Evolutionary conservation across 306 rosid species (phyloP).

Genomic region (Inga oerstediana): DNA sequence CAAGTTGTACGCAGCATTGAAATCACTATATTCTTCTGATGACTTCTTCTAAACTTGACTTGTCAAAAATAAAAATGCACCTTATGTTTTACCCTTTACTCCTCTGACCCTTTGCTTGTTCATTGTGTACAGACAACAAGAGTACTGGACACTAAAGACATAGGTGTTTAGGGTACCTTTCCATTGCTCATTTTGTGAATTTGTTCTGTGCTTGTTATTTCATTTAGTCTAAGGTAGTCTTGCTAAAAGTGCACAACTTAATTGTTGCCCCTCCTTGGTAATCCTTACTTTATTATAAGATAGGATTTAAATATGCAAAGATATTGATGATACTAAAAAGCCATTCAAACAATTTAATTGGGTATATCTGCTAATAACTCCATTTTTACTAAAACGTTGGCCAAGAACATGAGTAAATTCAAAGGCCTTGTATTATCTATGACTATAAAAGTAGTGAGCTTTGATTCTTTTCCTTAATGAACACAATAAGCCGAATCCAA

Average conservation of each 20-base stretch:
- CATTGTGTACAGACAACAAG: too few relatives aligned
- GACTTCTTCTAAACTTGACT: not conserved
- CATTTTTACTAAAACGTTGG: not conserved
- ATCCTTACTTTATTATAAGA: not conserved
- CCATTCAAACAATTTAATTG: not conserved
- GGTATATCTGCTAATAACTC: not conserved
- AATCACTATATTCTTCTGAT: not conserved
- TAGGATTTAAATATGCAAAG: not conserved
- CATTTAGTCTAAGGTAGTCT: conserved; percentile 1
- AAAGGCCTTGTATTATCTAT: not conserved
- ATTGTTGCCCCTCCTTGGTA: not conserved
- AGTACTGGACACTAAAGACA: too few relatives aligned
- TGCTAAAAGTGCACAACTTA: not conserved
- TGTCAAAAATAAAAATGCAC: not conserved
- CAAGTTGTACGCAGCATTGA: not conserved
- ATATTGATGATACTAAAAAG: not conserved
- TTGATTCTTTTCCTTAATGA: not conserved
- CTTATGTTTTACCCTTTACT: not conserved
- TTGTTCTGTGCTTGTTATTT: not conserved
- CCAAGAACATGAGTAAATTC: not conserved
- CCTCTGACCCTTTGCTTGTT: too few relatives aligned
- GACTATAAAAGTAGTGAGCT: not conserved
- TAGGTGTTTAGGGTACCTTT: not conserved
- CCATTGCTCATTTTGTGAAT: not conserved
- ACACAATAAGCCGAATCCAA: not conserved